Base-by-base conservation (phyloP, 768 basidiomycete genomes). In the Boletus rufocinnamomeus region DNA sequence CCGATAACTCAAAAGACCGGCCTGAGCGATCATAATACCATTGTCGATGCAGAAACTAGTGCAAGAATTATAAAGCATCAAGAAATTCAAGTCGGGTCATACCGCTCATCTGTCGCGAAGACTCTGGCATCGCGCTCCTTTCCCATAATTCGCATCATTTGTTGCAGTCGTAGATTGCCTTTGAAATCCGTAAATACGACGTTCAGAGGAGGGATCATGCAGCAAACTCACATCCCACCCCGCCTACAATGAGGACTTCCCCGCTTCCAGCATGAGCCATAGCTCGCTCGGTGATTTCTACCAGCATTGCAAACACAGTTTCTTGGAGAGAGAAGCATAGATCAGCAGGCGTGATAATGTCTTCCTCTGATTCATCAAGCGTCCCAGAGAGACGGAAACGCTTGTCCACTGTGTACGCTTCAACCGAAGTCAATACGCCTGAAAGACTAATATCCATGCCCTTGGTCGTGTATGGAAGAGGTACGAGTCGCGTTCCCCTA, bases 111-210 rank as follows among this genome's bases (percentile, higher is more conserved):
- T 1, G 92, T 98, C 6, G 95, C 95, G 70, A 97, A 98, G 6
- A 98, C 88, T 47, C 81, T 82, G 0, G 95, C 97, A 28, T 83
- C 85, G 16, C 97, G 84, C 69, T 98, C 97, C 56, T 82, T 72
- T 5, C 93, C 94, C 97, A 99, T 99, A 59, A 94, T 86, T 19
- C 87, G 89, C 97, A 99, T 99, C 97, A 99, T 99, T 66, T 97
- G 85, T 75, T 99, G 97, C 40, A 99, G 76, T 59, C 96, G 80
- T 66, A 90, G 82, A 69, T 99, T 99, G 65, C 91, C 95, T 98
- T 44, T 43, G n/a, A 37, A 45, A 40, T 17, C 23, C 14, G 30
- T 62, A 9, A 61, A 38, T 28, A 21, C 28, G 11, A 14, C 49
- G 17, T 9, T 30, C 38, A 30, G 45, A 16, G 16, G 43, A 43